Evolutionary conservation across 1,284 basidiomycete species (phyloP).

Genomic region (Agroathelia rolfsii): DNA sequence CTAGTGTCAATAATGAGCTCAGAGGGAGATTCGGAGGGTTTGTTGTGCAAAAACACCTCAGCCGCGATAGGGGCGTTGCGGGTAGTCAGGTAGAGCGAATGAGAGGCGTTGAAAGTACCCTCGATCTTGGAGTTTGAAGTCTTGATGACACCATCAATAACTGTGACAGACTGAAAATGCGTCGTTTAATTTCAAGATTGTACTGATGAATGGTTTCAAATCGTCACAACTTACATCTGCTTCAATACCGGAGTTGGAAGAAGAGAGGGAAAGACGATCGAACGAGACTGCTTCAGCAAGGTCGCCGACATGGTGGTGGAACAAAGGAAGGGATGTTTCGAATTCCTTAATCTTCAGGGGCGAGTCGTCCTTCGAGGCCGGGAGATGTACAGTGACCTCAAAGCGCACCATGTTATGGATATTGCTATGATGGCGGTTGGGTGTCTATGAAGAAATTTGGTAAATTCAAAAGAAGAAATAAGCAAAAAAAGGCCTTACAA

Average conservation of each 20-base stretch:
- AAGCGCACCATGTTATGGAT: conserved; percentile 16
- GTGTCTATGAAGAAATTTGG: conserved; percentile 10
- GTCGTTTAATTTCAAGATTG: not conserved
- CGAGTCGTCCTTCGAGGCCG: conserved; percentile 11
- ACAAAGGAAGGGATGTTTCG: conserved; percentile 29
- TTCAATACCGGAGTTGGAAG: conserved; percentile 22
- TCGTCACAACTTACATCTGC: conserved; percentile 18
- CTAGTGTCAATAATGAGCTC: conserved; percentile 10
- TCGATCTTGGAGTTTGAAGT: conserved; percentile 13
- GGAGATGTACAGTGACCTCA: conserved; percentile 26
- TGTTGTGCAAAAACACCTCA: conserved; percentile 10
- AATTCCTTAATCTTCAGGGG: conserved; percentile 25
- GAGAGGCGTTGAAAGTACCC: conserved; percentile 12
- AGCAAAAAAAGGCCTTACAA: conserved; percentile 20
- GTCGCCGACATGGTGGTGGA: conserved; percentile 18
- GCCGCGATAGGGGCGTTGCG: conserved; percentile 13
- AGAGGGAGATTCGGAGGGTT: conserved; percentile 2
- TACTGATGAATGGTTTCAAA: conserved; percentile 4
- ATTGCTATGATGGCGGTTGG: conserved; percentile 7
- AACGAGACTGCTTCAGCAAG: conserved; percentile 21
- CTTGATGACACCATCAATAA: conserved; percentile 5
- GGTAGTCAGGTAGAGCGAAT: conserved; percentile 10
- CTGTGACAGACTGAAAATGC: conserved; percentile 9
- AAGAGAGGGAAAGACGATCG: conserved; percentile 18
- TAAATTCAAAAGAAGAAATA: not conserved